A percentile compares a stretch with the other conserved stretches of the same genome.
These are phyloP conservation scores for Hemerocallis citrina DNA, from an alignment of 106 monocot species.

Conservation along the genomic window DNA sequence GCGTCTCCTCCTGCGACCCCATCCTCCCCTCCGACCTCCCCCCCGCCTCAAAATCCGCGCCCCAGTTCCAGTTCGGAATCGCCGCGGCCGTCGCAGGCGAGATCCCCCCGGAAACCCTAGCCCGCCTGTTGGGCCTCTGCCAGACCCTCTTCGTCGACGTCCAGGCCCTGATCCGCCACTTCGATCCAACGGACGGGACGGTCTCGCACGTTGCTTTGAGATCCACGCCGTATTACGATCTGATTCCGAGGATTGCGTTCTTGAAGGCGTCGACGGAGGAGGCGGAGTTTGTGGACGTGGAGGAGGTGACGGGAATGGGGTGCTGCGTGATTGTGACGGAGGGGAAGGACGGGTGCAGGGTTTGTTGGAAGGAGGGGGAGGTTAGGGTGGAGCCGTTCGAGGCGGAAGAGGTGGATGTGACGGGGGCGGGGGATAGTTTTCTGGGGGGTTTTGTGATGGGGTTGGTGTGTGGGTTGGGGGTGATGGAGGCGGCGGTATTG, in stretches of 20 bases:
- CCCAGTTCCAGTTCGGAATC: constrained; percentile 54
- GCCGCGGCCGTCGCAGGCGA: constrained; percentile 90
- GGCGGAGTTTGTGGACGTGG: constrained; percentile 61
- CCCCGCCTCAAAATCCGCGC: background rate
- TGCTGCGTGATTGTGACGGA: constrained; percentile 83
- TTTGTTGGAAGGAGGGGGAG: constrained; percentile 70
- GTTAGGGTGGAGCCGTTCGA: constrained; percentile 50
- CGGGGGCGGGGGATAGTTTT: constrained; percentile 91
- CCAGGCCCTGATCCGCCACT: constrained; percentile 75
- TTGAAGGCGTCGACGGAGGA: constrained; percentile 90
- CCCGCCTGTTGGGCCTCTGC: constrained; percentile 57
- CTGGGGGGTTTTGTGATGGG: constrained; percentile 68
- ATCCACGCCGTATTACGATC: constrained; percentile 34
- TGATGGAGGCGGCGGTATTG: constrained; percentile 61
- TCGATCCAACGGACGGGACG: constrained; percentile 57
- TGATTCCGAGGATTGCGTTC: constrained; percentile 59
- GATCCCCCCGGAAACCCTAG: constrained; percentile 60
- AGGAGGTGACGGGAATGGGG: constrained; percentile 35
- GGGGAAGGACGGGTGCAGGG: constrained; percentile 70
- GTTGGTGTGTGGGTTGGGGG: constrained; percentile 47
- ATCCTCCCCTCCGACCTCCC: constrained; percentile 63
- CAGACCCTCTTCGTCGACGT: constrained; percentile 65
- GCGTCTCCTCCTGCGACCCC: constrained; percentile 65
- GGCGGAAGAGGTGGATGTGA: constrained; percentile 67
- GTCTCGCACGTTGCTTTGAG: constrained; percentile 50